These are phyloP conservation scores for Pyrus pyrifolia DNA, from an alignment of 306 rosid genomes.

Conservation along the genomic window DNA sequence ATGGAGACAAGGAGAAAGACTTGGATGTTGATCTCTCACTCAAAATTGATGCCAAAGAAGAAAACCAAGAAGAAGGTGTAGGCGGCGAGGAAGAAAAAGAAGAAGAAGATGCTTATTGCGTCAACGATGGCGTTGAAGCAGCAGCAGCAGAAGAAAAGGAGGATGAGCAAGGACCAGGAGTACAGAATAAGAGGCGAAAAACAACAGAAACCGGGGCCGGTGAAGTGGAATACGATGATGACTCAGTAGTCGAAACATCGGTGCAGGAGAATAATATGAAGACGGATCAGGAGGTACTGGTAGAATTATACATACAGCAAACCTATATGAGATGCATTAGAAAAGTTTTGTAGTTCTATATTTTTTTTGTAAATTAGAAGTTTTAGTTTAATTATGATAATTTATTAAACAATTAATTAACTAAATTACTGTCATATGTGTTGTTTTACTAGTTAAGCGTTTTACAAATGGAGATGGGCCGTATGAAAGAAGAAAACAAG, in stretches of 20 bases:
- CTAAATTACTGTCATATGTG: neutral
- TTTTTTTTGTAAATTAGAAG: too few relatives aligned
- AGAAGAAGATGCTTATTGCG: neutral
- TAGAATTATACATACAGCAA: neutral
- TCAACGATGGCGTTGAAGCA: neutral
- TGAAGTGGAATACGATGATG: conserved; percentile 48
- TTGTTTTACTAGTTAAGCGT: conserved; percentile 30
- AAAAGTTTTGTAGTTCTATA: neutral
- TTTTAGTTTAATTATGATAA: neutral
- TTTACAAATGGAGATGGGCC: conserved; percentile 69
- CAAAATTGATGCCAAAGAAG: conserved; percentile 35
- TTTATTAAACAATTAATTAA: neutral
- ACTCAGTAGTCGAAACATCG: conserved; percentile 33
- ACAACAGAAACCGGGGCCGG: conserved; percentile 20
- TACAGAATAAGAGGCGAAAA: conserved; percentile 21
- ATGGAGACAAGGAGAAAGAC: conserved; percentile 18
- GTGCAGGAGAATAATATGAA: conserved; percentile 25
- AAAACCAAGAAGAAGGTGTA: neutral
- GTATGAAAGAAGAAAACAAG: conserved; percentile 82
- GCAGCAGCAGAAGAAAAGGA: neutral
- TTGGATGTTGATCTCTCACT: conserved; percentile 76
- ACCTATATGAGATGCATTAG: neutral
- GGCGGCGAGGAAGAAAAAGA: neutral
- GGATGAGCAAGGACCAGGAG: neutral
- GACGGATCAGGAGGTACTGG: conserved; percentile 12